phyloP scores from a whole-genome alignment of 352 stramenopile genomes.

The Globisporangium splendens region DNA sequence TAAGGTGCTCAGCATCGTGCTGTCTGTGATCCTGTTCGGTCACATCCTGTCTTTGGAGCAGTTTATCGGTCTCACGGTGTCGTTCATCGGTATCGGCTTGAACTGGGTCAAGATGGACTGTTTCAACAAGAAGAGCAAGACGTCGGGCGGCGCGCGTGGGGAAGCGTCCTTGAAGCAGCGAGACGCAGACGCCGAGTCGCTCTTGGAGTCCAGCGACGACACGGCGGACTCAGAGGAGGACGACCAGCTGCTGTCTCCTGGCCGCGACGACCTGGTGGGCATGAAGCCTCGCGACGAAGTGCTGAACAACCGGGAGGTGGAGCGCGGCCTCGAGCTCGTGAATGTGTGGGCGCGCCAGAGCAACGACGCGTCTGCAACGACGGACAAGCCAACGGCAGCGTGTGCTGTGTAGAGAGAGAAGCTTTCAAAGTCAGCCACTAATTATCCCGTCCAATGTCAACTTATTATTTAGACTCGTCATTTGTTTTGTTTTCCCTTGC shows the following conservation, averaged over 20 bases:
- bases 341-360: conserved; percentile 42
- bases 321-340: conserved; percentile 61
- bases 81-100: conserved; percentile 71
- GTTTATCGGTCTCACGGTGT: conserved; percentile 52
- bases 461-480: too few relatives aligned
- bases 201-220: conserved; percentile 63
- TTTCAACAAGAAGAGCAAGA: conserved; percentile 29
- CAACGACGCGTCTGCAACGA: conserved; percentile 7
- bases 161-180: conserved; percentile 11
- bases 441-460: too few relatives aligned
- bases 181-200: conserved; percentile 43
- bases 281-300: conserved; percentile 33
- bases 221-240: conserved; percentile 61
- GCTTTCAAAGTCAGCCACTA: too few relatives aligned
- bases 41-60: conserved; percentile 72
- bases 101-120: conserved; percentile 75
- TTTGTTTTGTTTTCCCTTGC: too few relatives aligned
- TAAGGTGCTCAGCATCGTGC: conserved; percentile 83
- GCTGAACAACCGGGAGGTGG: conserved; percentile 36
- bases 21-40: conserved; percentile 80
- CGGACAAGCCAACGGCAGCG: not conserved
- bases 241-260: conserved; percentile 22
- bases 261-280: conserved; percentile 20
- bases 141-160: conserved; percentile 6
- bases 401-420: conserved; percentile 8